Base-by-base conservation (phyloP, 441 rosid genomes). In the Populus trichocarpa region DNA sequence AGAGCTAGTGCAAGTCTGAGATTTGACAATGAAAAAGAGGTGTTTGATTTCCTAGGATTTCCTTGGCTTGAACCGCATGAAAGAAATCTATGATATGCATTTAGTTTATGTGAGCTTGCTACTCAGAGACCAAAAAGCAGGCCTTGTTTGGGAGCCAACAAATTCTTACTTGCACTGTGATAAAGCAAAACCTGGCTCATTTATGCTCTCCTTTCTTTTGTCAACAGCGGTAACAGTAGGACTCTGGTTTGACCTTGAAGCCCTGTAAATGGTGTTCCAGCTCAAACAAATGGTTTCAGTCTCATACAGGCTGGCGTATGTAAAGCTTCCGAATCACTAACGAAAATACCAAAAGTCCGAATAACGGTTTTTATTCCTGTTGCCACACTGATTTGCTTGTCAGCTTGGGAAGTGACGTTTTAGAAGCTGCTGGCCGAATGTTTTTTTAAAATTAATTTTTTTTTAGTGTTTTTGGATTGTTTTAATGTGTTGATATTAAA, bases 11-110 rank as follows among this genome's bases (percentile, higher is more conserved):
- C 90, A 42, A 91, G 96, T 76, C 77, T 94, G 83, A 89, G 87
- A 78, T 77, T 96, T 28, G 69, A 83, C 22, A 87, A 89, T 0
- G 97, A 94, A 76, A 90, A 85, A 67, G 91, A 92, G 85, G 99
- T 92, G 73, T 91, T 94, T 66, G 92, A 91, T 65, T 92, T 91
- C 89, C 88, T 96, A 75, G 95, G 92, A 30, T 91, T 92, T 81
- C 94, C 97, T 28, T 90, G 93, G 92, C 84, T 90, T 53, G 94
- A 96, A 73, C 97, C 97, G 28, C 85, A 86, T 70, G 89, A 96
- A 81, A 89, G 99, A 85, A 94, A 96, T 84, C 87, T 93, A 69
- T 93, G 80, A 87, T 70, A 69, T 66, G 30, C 70, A 23, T 35
- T 12, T 13, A 26, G 67, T 50, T 23, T 23, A 35, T 57, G 64